Evolutionary conservation across 176 grass and related monocot genomes (phyloP), one percentile per base, ranked within the genome.

Genomic region (Avena atlantica): DNA sequence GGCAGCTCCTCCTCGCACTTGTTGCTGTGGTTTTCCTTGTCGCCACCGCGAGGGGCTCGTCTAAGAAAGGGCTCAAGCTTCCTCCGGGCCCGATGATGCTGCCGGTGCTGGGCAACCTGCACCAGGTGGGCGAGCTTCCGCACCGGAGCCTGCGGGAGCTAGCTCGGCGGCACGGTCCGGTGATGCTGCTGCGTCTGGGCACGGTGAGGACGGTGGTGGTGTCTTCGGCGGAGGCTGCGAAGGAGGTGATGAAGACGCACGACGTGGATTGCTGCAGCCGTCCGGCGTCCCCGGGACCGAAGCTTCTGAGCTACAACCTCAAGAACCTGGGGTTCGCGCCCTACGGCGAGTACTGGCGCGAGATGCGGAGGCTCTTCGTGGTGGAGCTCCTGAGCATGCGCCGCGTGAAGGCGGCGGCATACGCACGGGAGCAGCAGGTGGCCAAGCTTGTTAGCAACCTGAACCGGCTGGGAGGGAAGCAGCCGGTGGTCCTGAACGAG

Each of bases 51-150:
- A 61, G 58, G 17, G 15, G 53, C 53, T 56, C 53, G 15, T 56
- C 15, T 0, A n/a, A 9, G 64, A 67, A 34, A 14, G 64, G 12
- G 64, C 64, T 67, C 25, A 67, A 8, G 12, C 77, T 90, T 6
- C 91, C 91, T 13, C 91, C 91, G 9, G 86, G 91, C 1, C 91
- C 86, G 1, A 20, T 2, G 52, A 58, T 58, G 17, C 12, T 90
- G 42, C 91, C 85, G 0, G 11, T 90, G 24, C 23, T 93, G n/a
- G 88, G 88, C 20, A 90, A 87, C 71, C 79, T 93, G 42, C 85
- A 90, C 85, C 88, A 93, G 64, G 44, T 93, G 2, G 82, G 82
- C 17, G 42, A 63, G 3, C 70, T 88, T 19, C 88, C 88, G 63
- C 91, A 93, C 68, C 85, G 84, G 47, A 34, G 81, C 29, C 79